These are phyloP conservation scores for Suillus decipiens DNA, from an alignment of 768 basidiomycete species.

Conservation along the genomic window DNA sequence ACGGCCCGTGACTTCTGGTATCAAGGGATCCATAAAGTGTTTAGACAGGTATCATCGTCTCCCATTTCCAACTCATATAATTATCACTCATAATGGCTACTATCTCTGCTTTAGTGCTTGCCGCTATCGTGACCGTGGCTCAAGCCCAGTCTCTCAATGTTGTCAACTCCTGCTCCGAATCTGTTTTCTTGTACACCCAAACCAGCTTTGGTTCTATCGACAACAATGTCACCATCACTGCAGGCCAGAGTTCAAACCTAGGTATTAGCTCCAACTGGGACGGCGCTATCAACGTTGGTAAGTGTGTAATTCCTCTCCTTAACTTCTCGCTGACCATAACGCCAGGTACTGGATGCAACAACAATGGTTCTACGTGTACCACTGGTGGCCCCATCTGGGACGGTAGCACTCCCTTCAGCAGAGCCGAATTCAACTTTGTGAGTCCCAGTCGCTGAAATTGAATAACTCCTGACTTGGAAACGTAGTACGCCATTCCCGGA, in stretches of 20 bases:
- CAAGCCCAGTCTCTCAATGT: constrained; percentile 33
- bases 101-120: constrained; percentile 22
- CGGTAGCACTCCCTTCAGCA: constrained; percentile 33
- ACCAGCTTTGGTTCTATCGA: constrained; percentile 30
- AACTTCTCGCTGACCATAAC: constrained; percentile 13
- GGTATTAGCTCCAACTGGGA: constrained; percentile 35
- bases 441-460: neutral
- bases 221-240: constrained; percentile 28
- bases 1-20: neutral
- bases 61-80: neutral
- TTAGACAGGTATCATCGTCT: neutral
- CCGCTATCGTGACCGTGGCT: constrained; percentile 20
- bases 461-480: neutral
- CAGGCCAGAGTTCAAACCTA: constrained; percentile 28
- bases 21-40: neutral
- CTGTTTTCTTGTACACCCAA: constrained; percentile 33
- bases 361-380: constrained; percentile 23
- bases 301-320: constrained; percentile 1
- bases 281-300: constrained; percentile 33
- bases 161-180: constrained; percentile 25
- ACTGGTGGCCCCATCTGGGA: constrained; percentile 34
- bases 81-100: constrained; percentile 20
- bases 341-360: constrained; percentile 30
- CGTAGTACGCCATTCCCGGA: constrained; percentile 27
- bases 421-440: constrained; percentile 36